A percentile compares a stretch with the other conserved stretches of the same genome.
Conservation (phyloP, 2,329 filamentous ascomycete genomes). For the Aspergillus sp. region DNA sequence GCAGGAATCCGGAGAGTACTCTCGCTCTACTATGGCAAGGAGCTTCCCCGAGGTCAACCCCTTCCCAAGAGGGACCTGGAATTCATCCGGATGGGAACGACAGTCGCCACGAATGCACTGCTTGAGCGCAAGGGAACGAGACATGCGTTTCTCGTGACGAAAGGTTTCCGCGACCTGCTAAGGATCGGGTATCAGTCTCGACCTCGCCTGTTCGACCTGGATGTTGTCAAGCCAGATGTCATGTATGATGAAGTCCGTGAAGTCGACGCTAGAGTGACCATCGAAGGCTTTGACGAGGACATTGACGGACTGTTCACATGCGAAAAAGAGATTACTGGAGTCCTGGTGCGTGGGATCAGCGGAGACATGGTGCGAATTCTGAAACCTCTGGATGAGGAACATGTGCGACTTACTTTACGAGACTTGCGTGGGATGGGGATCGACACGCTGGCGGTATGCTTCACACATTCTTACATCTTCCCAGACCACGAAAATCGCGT, state of each 20-base stretch:
- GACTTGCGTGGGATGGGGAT: constrained; percentile 41
- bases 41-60: constrained; percentile 35
- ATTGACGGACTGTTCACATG: constrained; percentile 15
- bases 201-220: constrained; percentile 89
- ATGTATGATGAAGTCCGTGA: constrained; percentile 82
- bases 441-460: constrained; percentile 35
- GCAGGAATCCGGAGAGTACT: constrained; percentile 64
- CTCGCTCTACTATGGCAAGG: constrained; percentile 35
- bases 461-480: constrained; percentile 86
- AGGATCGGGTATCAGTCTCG: constrained; percentile 88
- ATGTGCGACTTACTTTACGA: constrained; percentile 57
- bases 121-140: constrained; percentile 86
- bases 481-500: constrained; percentile 76
- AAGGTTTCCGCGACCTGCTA: constrained; percentile 82
- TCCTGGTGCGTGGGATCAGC: constrained; percentile 49
- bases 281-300: constrained; percentile 44
- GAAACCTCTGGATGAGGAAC: constrained; percentile 55
- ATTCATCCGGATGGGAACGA: constrained; percentile 85
- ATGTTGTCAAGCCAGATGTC: constrained; percentile 83
- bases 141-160: constrained; percentile 82
- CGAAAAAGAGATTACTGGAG: constrained; percentile 11
- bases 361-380: constrained; percentile 67
- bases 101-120: constrained; percentile 86
- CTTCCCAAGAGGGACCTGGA: constrained; percentile 36
- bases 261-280: constrained; percentile 80